Evolutionary conservation across 2,329 filamentous ascomycete species (phyloP).

Genomic region (Hortaea werneckii): DNA sequence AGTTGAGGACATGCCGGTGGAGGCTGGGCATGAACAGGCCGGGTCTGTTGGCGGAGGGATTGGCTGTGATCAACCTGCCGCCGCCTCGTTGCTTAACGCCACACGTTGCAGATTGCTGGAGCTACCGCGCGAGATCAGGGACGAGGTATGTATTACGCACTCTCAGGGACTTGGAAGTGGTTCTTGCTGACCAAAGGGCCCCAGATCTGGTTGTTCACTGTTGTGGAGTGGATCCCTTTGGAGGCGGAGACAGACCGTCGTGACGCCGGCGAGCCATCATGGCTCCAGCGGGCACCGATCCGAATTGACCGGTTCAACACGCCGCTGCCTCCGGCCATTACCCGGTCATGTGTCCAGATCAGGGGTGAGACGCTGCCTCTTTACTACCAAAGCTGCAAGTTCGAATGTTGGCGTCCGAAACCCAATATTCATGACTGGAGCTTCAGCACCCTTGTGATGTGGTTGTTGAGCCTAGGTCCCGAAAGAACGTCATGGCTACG

Average conservation of each 20-base stretch:
- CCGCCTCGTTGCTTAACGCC: too few relatives aligned
- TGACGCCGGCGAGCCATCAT: background rate
- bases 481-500: constrained; percentile 13
- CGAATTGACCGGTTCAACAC: constrained; percentile 3
- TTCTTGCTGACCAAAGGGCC: background rate
- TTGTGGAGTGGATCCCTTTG: background rate
- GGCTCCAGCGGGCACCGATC: background rate
- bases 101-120: background rate
- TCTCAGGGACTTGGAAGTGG: too few relatives aligned
- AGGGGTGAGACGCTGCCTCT: constrained; percentile 14
- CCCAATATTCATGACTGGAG: constrained; percentile 13
- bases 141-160: background rate
- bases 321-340: constrained; percentile 7
- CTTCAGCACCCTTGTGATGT: constrained; percentile 14
- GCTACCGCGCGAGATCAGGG: background rate
- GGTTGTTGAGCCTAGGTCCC: constrained; percentile 12
- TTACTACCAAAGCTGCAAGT: constrained; percentile 16
- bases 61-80: too few relatives aligned
- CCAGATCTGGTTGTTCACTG: background rate
- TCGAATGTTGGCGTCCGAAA: constrained; percentile 18
- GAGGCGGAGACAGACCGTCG: background rate
- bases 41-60: too few relatives aligned
- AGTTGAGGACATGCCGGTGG: too few relatives aligned
- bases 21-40: too few relatives aligned
- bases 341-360: constrained; percentile 10